Conservation (phyloP, 2,329 filamentous ascomycete species). For the Cladosporium sphaerospermum region DNA sequence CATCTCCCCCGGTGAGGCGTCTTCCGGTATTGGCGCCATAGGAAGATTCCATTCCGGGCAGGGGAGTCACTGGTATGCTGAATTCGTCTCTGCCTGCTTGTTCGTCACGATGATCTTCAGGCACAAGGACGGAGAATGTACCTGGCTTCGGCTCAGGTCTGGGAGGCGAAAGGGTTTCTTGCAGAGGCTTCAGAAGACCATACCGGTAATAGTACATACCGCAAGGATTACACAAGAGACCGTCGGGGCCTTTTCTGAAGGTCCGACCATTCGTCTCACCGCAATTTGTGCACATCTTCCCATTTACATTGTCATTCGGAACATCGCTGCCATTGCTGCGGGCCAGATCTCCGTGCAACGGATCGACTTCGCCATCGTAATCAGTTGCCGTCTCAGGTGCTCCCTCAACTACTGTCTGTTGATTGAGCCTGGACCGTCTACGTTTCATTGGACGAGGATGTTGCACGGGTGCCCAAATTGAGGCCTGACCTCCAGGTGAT, state of each 20-base stretch:
- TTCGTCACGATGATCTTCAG: background rate
- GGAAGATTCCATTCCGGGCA: background rate
- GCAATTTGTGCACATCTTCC: conserved; percentile 24
- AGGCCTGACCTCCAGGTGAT: conserved; percentile 12
- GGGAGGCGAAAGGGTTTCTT: conserved; percentile 11
- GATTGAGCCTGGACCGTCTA: background rate
- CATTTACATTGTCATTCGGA: conserved; percentile 9
- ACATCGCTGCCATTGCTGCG: background rate
- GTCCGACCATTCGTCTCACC: conserved; percentile 17
- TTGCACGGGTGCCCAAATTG: conserved; percentile 18
- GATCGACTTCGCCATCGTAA: conserved; percentile 6
- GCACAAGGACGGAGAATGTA: background rate
- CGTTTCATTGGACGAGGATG: conserved; percentile 10
- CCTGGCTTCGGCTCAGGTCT: background rate
- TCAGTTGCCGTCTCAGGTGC: conserved; percentile 1
- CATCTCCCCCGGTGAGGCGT: conserved; percentile 1
- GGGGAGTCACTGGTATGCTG: conserved; percentile 1
- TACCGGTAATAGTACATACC: conserved; percentile 26
- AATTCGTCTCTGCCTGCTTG: background rate
- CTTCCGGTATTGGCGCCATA: conserved; percentile 19
- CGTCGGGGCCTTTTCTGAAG: conserved; percentile 25
- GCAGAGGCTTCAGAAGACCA: conserved; percentile 23
- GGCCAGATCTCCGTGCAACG: background rate
- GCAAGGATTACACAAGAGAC: conserved; percentile 26
- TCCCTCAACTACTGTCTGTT: background rate